Conservation (phyloP, 192 early-diverging fungal species). For the Dimargaris cristalligena region DNA sequence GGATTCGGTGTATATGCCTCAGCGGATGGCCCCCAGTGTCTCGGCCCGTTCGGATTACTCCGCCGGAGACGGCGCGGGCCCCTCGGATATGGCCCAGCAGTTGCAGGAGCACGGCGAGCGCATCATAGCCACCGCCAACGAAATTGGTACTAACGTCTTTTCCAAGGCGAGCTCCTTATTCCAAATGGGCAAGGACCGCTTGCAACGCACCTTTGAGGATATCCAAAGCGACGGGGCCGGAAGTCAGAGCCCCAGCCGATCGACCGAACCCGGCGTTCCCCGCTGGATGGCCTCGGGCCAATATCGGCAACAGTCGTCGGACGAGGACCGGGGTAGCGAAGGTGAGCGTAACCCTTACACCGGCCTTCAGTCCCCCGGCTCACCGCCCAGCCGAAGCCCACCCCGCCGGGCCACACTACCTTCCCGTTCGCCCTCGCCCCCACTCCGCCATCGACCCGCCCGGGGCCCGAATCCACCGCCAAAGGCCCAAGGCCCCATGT, state of each 20-base stretch:
- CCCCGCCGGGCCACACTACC: not conserved
- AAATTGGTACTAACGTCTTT: slow-evolving; percentile 24
- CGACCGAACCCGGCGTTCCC: not conserved
- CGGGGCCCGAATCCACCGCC: too few species aligned
- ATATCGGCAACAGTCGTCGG: not conserved
- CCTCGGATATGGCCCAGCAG: not conserved
- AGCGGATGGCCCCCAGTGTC: too few species aligned
- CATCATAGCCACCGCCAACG: slow-evolving; percentile 26
- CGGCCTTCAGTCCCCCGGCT: too few species aligned
- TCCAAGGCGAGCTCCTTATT: slow-evolving; percentile 33
- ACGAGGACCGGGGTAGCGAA: not conserved
- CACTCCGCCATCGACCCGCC: too few species aligned
- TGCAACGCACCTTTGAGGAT: slow-evolving; percentile 11
- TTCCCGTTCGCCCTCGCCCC: not conserved
- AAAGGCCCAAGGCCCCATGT: not conserved
- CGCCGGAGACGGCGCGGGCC: too few species aligned
- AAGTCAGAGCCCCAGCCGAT: not conserved
- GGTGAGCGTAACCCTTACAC: too few species aligned
- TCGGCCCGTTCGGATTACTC: too few species aligned
- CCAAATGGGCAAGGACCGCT: slow-evolving; percentile 23
- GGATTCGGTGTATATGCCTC: not conserved
- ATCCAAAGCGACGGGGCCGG: slow-evolving; percentile 1
- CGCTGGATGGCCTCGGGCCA: slow-evolving; percentile 5
- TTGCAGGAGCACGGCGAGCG: slow-evolving; percentile 2
- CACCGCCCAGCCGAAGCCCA: too few species aligned